These are phyloP conservation scores for Malbranchea zuffiana DNA, from an alignment of 2,329 filamentous ascomycete species.

Conservation along the genomic window DNA sequence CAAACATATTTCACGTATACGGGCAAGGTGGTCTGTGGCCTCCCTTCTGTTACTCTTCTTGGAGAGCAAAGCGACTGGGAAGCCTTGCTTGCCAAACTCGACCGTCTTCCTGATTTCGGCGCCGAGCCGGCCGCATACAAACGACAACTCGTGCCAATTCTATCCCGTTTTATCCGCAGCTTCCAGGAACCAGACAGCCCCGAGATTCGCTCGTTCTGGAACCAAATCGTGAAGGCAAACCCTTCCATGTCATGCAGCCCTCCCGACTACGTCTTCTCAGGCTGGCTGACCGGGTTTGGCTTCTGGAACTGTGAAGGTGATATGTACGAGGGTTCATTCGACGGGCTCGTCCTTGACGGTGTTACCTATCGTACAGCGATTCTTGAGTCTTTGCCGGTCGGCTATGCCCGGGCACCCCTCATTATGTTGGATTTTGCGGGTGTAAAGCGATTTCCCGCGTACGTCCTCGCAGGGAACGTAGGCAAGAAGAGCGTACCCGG, in stretches of 20 bases:
- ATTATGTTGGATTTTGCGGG: no score
- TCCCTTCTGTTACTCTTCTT: constrained; percentile 44
- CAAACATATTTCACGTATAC: no score
- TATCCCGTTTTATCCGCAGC: not conserved
- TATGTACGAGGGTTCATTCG: no score
- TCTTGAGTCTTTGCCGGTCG: no score
- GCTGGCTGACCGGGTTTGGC: not conserved
- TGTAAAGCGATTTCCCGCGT: no score
- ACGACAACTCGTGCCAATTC: not conserved
- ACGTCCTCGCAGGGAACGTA: no score
- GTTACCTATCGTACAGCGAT: no score
- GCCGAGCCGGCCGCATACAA: constrained; percentile 25
- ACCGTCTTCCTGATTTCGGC: constrained; percentile 37
- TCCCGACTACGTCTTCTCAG: not conserved
- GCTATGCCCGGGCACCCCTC: no score
- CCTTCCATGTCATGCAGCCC: not conserved
- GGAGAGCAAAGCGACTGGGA: constrained; percentile 41
- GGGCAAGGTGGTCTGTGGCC: constrained; percentile 40
- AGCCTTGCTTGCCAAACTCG: constrained; percentile 33
- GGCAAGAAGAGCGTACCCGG: no score
- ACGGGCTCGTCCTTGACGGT: no score
- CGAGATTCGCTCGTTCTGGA: not conserved
- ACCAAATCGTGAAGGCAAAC: not conserved
- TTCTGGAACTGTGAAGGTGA: no score
- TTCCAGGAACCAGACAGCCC: not conserved